Percentiles rank a stretch among this genome's conserved stretches.
Conservation (phyloP, 75 land plant genomes). For the Picea sitchensis region DNA sequence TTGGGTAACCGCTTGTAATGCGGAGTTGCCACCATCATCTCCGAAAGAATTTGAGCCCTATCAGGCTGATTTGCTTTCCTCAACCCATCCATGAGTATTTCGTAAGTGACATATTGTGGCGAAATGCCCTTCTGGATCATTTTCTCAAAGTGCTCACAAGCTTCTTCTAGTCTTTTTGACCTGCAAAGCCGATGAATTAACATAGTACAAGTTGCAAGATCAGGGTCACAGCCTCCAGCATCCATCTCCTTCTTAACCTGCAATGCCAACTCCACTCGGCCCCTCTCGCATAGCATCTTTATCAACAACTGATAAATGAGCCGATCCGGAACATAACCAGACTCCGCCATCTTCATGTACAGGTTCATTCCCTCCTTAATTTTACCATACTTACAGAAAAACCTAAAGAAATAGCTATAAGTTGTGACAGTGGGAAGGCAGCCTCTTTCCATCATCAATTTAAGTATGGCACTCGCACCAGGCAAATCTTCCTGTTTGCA, state of each 20-base stretch:
- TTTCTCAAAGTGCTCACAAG: slow-evolving; percentile 37
- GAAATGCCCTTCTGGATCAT: slow-evolving; percentile 49
- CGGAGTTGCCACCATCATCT: slow-evolving; percentile 45
- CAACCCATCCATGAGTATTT: slow-evolving; percentile 25
- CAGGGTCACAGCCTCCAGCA: slow-evolving; percentile 44
- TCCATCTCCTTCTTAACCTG: slow-evolving; percentile 58
- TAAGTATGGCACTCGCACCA: slow-evolving; percentile 56
- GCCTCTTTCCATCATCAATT: slow-evolving; percentile 51
- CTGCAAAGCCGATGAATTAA: slow-evolving; percentile 50
- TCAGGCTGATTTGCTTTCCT: slow-evolving; percentile 25
- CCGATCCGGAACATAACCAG: slow-evolving; percentile 50
- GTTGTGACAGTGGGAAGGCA: slow-evolving; percentile 39
- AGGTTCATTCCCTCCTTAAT: slow-evolving; percentile 55
- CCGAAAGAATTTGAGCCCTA: slow-evolving; percentile 18
- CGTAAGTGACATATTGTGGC: slow-evolving; percentile 55
- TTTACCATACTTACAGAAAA: slow-evolving; percentile 44
- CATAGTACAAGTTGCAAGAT: slow-evolving; percentile 60
- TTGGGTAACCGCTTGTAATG: slow-evolving; percentile 39
- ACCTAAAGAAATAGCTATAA: slow-evolving; percentile 52
- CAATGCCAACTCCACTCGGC: slow-evolving; percentile 39
- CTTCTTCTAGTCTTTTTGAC: slow-evolving; percentile 36
- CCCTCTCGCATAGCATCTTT: slow-evolving; percentile 56
- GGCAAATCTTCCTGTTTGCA: slow-evolving; percentile 46
- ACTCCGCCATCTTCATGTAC: slow-evolving; percentile 48
- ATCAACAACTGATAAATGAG: slow-evolving; percentile 52